Conservation (phyloP, 768 basidiomycete genomes). For the Mycena floridula region DNA sequence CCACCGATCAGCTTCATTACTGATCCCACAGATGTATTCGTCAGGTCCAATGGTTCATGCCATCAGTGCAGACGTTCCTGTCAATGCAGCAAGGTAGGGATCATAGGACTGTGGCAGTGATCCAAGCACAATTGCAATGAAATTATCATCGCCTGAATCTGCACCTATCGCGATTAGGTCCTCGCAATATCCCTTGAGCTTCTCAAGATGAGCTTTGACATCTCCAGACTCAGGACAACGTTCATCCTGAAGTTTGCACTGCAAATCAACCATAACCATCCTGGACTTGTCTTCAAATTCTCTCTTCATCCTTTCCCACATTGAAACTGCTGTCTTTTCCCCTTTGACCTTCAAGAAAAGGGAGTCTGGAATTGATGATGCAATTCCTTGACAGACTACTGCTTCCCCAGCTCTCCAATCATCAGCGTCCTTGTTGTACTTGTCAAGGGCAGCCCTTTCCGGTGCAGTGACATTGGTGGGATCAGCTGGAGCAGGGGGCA, state of each 20-base stretch:
- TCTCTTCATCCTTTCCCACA: slow-evolving; percentile 14
- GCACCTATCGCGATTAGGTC: slow-evolving; percentile 14
- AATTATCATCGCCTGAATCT: slow-evolving; percentile 8
- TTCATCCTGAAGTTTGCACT: slow-evolving; percentile 11
- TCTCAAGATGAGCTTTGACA: slow-evolving; percentile 13
- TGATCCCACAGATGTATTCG: background rate
- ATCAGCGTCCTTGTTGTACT: background rate
- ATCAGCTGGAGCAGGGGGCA: too few species aligned
- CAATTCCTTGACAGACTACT: slow-evolving; percentile 12
- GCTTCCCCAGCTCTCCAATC: slow-evolving; percentile 14
- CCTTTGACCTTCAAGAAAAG: slow-evolving; percentile 15
- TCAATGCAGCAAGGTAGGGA: slow-evolving; percentile 1
- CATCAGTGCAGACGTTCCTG: background rate
- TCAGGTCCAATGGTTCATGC: slow-evolving; percentile 1
- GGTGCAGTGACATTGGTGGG: too few species aligned
- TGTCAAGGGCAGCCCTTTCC: background rate
- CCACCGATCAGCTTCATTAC: background rate
- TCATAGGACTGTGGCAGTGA: slow-evolving; percentile 13
- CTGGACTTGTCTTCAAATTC: slow-evolving; percentile 14
- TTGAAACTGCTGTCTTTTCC: slow-evolving; percentile 1
- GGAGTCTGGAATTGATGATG: slow-evolving; percentile 13
- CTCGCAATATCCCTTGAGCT: slow-evolving; percentile 7
- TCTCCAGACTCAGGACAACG: slow-evolving; percentile 15
- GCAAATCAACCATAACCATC: slow-evolving; percentile 15
- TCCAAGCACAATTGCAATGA: slow-evolving; percentile 11